Evolutionary conservation across 2,329 filamentous ascomycete genomes (phyloP).

Genomic region (Harringtonia aguacate): DNA sequence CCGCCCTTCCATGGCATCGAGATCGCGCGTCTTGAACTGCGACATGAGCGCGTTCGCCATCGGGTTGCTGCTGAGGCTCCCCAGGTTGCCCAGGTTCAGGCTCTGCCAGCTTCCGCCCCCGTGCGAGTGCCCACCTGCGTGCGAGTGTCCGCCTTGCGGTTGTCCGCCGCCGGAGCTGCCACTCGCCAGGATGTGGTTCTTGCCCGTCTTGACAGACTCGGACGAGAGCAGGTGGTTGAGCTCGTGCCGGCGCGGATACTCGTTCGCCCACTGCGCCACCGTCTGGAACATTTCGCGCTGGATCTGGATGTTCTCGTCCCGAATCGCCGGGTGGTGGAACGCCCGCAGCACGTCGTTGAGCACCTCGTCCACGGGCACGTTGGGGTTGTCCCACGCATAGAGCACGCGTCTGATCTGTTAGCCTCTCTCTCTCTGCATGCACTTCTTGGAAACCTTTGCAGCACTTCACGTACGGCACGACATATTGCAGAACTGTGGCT

Average conservation of each 20-base stretch:
- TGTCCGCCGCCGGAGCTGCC: conserved; percentile 17
- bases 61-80: conserved; percentile 5
- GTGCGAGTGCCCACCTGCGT: conserved; percentile 18
- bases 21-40: conserved; percentile 48
- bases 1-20: conserved; percentile 41
- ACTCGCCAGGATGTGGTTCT: conserved; percentile 58
- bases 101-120: conserved; percentile 21
- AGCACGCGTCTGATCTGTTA: conserved; percentile 68
- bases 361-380: conserved; percentile 73
- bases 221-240: conserved; percentile 71
- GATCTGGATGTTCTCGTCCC: conserved; percentile 65
- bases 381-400: conserved; percentile 86
- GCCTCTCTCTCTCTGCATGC: no score
- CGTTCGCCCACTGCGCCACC: conserved; percentile 70
- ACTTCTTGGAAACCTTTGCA: no score
- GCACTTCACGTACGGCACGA: conserved; percentile 69
- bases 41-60: conserved; percentile 50
- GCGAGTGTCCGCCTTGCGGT: conserved; percentile 15
- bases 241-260: conserved; percentile 53
- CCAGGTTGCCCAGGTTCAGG: conserved; percentile 37
- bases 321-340: conserved; percentile 84
- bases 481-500: conserved; percentile 70
- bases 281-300: conserved; percentile 84
- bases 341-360: conserved; percentile 68
- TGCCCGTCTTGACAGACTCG: conserved; percentile 70